Evolutionary conservation across 2,329 filamentous ascomycete species (phyloP).

Genomic region (Emergomyces orientalis): DNA sequence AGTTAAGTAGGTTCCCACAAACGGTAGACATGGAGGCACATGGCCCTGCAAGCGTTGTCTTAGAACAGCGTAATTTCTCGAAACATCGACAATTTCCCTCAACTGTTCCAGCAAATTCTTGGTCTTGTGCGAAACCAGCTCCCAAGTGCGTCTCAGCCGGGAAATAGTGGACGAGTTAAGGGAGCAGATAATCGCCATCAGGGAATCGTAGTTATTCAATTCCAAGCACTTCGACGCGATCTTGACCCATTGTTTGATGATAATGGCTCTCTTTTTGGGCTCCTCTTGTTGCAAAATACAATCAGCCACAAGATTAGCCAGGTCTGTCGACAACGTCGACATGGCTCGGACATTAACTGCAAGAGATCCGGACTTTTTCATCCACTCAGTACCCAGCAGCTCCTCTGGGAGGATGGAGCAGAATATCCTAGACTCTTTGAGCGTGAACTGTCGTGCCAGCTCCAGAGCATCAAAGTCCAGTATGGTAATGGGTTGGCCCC

Average conservation of each 20-base stretch:
- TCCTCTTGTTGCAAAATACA: conserved; percentile 84
- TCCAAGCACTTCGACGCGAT: conserved; percentile 77
- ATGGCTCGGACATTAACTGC: conserved; percentile 89
- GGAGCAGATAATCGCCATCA: conserved; percentile 96
- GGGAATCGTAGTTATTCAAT: conserved; percentile 87
- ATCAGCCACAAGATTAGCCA: conserved; percentile 87
- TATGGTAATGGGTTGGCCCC: conserved; percentile 61
- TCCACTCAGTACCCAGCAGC: conserved; percentile 85
- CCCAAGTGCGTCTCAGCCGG: conserved; percentile 86
- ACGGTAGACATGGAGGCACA: conserved; percentile 85
- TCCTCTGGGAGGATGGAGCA: conserved; percentile 88
- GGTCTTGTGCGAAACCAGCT: conserved; percentile 71
- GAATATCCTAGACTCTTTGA: conserved; percentile 86
- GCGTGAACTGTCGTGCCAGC: conserved; percentile 80
- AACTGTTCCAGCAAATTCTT: conserved; percentile 69
- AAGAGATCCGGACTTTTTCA: conserved; percentile 69
- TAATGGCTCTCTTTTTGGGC: conserved; percentile 76
- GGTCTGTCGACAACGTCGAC: conserved; percentile 82
- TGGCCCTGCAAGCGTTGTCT: conserved; percentile 75
- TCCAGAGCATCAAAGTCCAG: conserved; percentile 88
- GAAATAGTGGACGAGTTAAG: conserved; percentile 86
- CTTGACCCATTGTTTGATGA: conserved; percentile 99
- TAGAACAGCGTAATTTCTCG: conserved; percentile 82
- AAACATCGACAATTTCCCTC: conserved; percentile 76
- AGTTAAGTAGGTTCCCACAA: conserved; percentile 91